Conservation (phyloP, 345 rosid genomes). For the Brassica cretica region DNA sequence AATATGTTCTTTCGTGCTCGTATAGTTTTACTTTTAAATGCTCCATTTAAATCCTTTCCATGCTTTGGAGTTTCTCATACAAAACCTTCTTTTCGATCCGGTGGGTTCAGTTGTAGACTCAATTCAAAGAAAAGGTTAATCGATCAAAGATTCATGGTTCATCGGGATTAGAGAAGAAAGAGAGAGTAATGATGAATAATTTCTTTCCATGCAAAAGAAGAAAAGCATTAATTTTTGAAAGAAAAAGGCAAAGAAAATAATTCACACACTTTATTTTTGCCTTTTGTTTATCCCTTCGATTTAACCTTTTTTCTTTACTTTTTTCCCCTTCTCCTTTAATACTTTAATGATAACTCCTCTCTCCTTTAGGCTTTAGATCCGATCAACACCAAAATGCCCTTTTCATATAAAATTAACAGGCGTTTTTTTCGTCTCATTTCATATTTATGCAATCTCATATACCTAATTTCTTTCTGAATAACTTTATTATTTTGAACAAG, state of each 20-base stretch:
- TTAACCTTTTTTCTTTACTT: constrained; percentile 36
- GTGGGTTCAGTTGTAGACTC: constrained; percentile 32
- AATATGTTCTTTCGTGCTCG: background rate
- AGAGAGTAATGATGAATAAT: constrained; percentile 34
- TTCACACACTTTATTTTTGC: constrained; percentile 19
- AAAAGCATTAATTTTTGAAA: constrained; percentile 36
- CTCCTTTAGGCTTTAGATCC: constrained; percentile 32
- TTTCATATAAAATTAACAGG: constrained; percentile 31
- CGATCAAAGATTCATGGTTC: constrained; percentile 42
- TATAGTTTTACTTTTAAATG: background rate
- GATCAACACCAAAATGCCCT: constrained; percentile 40
- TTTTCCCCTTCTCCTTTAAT: constrained; percentile 33
- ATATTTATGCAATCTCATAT: constrained; percentile 1
- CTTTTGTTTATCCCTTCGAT: constrained; percentile 28
- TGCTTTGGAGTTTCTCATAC: constrained; percentile 15
- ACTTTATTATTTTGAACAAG: background rate
- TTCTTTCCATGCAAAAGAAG: constrained; percentile 43
- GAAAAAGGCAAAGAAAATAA: constrained; percentile 28
- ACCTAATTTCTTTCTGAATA: constrained; percentile 18
- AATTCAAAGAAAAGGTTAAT: constrained; percentile 22
- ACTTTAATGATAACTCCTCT: constrained; percentile 39
- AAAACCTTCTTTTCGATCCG: constrained; percentile 30
- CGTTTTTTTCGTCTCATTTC: constrained; percentile 18
- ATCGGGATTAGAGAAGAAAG: constrained; percentile 44
- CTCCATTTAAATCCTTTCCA: background rate